Evolutionary conservation across 106 monocot genomes (phyloP).

Genomic region (Acorus gramineus): DNA sequence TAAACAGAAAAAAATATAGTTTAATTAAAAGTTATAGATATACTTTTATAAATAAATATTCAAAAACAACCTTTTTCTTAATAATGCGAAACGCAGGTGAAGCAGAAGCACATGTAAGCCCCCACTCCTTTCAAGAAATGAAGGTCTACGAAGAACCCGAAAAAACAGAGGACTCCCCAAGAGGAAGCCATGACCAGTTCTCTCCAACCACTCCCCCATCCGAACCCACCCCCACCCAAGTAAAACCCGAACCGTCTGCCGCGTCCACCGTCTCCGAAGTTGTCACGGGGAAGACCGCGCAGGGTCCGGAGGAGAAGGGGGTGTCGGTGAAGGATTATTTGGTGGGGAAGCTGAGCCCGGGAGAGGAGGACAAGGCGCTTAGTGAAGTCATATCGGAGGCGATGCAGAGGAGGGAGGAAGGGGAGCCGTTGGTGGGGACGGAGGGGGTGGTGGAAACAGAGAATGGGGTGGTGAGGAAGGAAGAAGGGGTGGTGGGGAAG

Average conservation of each 20-base stretch:
- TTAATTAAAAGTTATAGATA: neutral
- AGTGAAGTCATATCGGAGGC: slow-evolving; percentile 39
- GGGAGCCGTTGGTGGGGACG: neutral
- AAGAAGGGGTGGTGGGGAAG: slow-evolving; percentile 20
- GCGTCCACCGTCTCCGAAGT: slow-evolving; percentile 24
- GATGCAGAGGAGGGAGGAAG: slow-evolving; percentile 16
- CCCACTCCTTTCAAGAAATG: slow-evolving; percentile 30
- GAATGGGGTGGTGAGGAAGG: neutral
- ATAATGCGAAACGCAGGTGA: too few species aligned
- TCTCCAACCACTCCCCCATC: neutral
- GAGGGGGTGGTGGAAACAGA: neutral
- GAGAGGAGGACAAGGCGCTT: slow-evolving; percentile 41
- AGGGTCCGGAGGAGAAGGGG: slow-evolving; percentile 11
- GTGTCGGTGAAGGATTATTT: slow-evolving; percentile 26
- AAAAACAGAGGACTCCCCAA: neutral
- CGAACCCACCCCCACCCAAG: too few species aligned
- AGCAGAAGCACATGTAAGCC: slow-evolving; percentile 17
- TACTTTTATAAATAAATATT: too few species aligned
- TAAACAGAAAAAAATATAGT: too few species aligned
- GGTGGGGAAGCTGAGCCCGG: slow-evolving; percentile 41
- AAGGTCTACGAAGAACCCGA: slow-evolving; percentile 11
- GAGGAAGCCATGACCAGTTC: slow-evolving; percentile 4
- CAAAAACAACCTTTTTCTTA: too few species aligned
- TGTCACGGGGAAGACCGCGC: slow-evolving; percentile 6
- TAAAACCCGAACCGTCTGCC: too few species aligned